Percentiles rank a stretch among this genome's conserved stretches.
Evolutionary conservation across 768 basidiomycete species (phyloP).

Genomic region (Rubroboletus satanas): DNA sequence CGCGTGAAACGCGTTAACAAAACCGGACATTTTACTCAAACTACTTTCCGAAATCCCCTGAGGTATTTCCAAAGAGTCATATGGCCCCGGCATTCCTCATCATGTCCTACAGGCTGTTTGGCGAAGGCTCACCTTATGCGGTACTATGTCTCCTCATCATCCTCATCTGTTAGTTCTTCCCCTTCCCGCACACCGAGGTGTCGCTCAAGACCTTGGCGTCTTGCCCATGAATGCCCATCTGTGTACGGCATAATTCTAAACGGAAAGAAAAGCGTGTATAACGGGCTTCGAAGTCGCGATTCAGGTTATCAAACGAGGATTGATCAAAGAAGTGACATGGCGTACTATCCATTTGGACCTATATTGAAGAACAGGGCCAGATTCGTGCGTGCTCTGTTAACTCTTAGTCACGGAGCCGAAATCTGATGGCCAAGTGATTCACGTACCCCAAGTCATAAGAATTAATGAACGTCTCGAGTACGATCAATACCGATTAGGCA

Average conservation of each 20-base stretch:
- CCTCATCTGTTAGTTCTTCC: constrained; percentile 89
- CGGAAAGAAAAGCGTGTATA: constrained; percentile 79
- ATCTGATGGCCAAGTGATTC: background rate
- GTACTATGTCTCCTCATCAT: constrained; percentile 34
- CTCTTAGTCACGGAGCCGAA: background rate
- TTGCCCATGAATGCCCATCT: constrained; percentile 80
- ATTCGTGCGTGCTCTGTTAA: constrained; percentile 51
- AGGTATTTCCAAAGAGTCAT: constrained; percentile 59
- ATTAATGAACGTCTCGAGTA: constrained; percentile 69
- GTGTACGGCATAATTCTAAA: constrained; percentile 76
- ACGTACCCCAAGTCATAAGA: constrained; percentile 85
- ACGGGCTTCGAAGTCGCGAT: constrained; percentile 45
- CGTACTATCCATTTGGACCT: constrained; percentile 77
- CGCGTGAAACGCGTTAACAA: constrained; percentile 9
- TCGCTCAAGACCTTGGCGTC: constrained; percentile 56
- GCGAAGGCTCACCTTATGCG: background rate
- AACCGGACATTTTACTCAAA: constrained; percentile 22
- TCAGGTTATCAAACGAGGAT: background rate
- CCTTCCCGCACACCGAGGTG: constrained; percentile 64
- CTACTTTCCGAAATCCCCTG: constrained; percentile 21
- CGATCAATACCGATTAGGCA: background rate
- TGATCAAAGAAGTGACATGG: constrained; percentile 17
- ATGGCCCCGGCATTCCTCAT: constrained; percentile 79
- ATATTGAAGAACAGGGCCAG: constrained; percentile 85
- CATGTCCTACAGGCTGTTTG: constrained; percentile 16